Base-by-base conservation (phyloP, 805 yeast species). In the Candida insectalens region DNA sequence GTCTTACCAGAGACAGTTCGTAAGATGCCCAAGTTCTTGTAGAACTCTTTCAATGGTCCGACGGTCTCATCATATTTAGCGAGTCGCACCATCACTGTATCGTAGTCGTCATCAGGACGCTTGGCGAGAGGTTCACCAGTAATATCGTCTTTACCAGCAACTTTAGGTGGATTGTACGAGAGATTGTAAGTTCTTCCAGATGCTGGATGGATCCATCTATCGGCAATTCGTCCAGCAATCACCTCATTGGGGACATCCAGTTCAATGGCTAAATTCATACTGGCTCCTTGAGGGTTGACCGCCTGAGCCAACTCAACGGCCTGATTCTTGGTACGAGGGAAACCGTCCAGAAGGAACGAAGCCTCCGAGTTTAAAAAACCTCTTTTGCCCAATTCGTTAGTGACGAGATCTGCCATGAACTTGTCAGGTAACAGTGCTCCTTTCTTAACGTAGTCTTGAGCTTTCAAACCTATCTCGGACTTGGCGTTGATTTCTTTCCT, bases 141-240 rank as follows among this genome's bases (percentile, higher is more conserved):
- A 2, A 85, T 49, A 53, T 88, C 96, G 50, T 88, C 97, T 40
- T 59, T 67, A 23, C 85, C 94, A 0, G 85, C 74, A 2, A 67
- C 69, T 47, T 79, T 79, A 6, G 97, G 97, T 5, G 96, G 96
- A 47, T 83, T 87, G 57, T 85, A 88, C 36, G 83, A 76, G 42
- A 83, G 53, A 53, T 83, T 89, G 55, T 88, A 88, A 3, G 87
- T 79, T 42, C 96, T 63, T 1, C 96, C 96, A 34, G 94, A 82
- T 0, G 83, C 74, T 10, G 67, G 52, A 55, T 88, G 96, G 27
- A 87, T 80, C 78, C 83, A 85, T 44, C 96, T 60, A 40, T 83
- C 81, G 46, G 80, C 82, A 15, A 89, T 84, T 50, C 97, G 67
- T 23, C 78, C 78, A 18, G 87, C 56, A 19, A 88, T 88, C 5